These are phyloP conservation scores for Solanum gracilifrons DNA, from an alignment of 257 asterid genomes.

Conservation along the genomic window DNA sequence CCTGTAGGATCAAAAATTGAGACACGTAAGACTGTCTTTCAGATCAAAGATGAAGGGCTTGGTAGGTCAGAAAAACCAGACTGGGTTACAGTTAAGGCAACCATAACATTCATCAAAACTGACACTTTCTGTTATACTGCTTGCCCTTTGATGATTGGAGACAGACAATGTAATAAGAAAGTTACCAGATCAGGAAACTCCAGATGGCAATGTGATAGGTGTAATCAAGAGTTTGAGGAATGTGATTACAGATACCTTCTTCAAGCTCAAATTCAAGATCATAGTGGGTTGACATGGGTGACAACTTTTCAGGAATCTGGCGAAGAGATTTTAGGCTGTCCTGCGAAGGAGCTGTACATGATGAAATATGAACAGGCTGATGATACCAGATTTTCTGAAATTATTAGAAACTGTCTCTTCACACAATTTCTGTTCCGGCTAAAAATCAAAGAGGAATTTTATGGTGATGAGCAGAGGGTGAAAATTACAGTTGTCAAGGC, in stretches of 20 bases:
- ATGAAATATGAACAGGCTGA: conserved; percentile 44
- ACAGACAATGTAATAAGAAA: conserved; percentile 84
- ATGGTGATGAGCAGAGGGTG: conserved; percentile 82
- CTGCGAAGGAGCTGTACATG: conserved; percentile 71
- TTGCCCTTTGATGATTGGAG: conserved; percentile 90
- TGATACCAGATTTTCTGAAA: conserved; percentile 45
- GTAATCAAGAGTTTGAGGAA: conserved; percentile 78
- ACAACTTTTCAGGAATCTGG: conserved; percentile 95
- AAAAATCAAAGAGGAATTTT: conserved; percentile 77
- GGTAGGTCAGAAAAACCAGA: conserved; percentile 92
- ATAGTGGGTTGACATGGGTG: conserved; percentile 82
- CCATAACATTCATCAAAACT: conserved; percentile 63
- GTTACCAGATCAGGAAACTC: conserved; percentile 61
- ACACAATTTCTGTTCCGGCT: conserved; percentile 56
- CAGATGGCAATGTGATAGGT: conserved; percentile 78
- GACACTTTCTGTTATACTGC: conserved; percentile 85
- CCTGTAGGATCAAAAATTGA: conserved; percentile 64
- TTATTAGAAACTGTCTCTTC: conserved; percentile 47
- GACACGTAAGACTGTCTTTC: conserved; percentile 53
- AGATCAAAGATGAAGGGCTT: conserved; percentile 85
- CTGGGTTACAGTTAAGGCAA: conserved; percentile 88
- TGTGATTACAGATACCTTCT: conserved; percentile 88
- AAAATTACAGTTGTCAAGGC: conserved; percentile 81
- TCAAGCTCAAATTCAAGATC: conserved; percentile 86
- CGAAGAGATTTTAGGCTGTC: conserved; percentile 71